A percentile compares a stretch with the other conserved stretches of the same genome.
Evolutionary conservation across 1,284 basidiomycete species (phyloP).

Genomic region (Earliella scabrosa): DNA sequence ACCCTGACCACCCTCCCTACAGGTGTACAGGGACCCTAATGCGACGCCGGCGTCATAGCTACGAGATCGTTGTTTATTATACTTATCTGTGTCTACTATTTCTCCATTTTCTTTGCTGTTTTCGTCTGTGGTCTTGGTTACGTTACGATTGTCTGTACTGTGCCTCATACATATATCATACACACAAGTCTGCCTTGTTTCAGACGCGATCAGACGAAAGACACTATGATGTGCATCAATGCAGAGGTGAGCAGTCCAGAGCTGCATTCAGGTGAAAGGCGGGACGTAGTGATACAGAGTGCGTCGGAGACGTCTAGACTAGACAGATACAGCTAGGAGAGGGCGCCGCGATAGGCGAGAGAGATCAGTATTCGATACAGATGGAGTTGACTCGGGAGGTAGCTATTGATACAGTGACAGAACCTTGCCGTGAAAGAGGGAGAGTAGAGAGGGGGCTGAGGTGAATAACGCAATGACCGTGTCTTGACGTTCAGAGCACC

Average conservation of each 20-base stretch:
- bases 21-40: constrained; percentile 78
- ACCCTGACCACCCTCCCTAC: neutral
- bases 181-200: neutral
- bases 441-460: neutral
- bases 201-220: neutral
- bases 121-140: constrained; percentile 1
- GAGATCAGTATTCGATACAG: no score
- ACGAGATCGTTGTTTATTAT: neutral
- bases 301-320: no score
- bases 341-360: no score
- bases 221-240: no score
- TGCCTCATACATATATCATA: neutral
- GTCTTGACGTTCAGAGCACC: neutral
- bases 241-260: no score
- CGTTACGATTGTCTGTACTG: neutral
- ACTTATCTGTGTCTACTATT: constrained; percentile 1
- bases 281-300: neutral
- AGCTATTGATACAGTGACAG: constrained; percentile 17
- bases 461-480: neutral
- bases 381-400: neutral
- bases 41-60: constrained; percentile 36
- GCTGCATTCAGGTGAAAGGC: no score
- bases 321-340: no score
- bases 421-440: neutral
- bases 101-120: neutral